Conservation (phyloP, 345 rosid genomes). For the Populus alba region DNA sequence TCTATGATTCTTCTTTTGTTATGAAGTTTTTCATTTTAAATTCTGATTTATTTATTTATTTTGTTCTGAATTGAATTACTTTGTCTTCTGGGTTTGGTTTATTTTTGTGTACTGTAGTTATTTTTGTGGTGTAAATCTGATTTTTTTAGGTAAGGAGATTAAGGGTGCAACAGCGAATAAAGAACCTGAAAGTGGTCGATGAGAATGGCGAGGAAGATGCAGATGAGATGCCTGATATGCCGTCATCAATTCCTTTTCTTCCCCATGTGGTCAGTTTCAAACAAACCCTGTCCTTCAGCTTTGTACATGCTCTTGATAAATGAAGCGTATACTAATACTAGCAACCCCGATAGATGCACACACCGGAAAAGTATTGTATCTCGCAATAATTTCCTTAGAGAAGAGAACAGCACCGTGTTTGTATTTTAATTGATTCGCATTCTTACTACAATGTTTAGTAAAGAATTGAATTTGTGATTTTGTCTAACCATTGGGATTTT, state of each 20-base stretch:
- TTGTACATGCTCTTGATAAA: too few species aligned
- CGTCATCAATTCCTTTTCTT: constrained; percentile 92
- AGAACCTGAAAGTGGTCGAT: constrained; percentile 36
- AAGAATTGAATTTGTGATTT: neutral
- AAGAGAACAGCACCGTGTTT: too few species aligned
- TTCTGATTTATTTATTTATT: neutral
- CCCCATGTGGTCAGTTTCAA: constrained; percentile 54
- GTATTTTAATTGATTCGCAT: too few species aligned
- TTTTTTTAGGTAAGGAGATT: constrained; percentile 66
- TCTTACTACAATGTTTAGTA: too few species aligned
- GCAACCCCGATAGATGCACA: too few species aligned
- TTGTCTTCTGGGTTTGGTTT: neutral
- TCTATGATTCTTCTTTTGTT: neutral
- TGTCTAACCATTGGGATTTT: constrained; percentile 1
- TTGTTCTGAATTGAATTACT: neutral
- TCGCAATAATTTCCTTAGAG: too few species aligned
- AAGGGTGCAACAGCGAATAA: constrained; percentile 76
- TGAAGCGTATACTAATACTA: too few species aligned
- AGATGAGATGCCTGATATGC: constrained; percentile 85
- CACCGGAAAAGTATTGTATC: too few species aligned
- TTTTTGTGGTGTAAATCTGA: neutral
- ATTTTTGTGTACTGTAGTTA: too few species aligned
- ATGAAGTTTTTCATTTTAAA: too few species aligned
- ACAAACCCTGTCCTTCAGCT: neutral
- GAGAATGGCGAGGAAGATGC: constrained; percentile 46